phyloP scores from a whole-genome alignment of 2,329 filamentous ascomycete species.

The Trichoderma sp. region DNA sequence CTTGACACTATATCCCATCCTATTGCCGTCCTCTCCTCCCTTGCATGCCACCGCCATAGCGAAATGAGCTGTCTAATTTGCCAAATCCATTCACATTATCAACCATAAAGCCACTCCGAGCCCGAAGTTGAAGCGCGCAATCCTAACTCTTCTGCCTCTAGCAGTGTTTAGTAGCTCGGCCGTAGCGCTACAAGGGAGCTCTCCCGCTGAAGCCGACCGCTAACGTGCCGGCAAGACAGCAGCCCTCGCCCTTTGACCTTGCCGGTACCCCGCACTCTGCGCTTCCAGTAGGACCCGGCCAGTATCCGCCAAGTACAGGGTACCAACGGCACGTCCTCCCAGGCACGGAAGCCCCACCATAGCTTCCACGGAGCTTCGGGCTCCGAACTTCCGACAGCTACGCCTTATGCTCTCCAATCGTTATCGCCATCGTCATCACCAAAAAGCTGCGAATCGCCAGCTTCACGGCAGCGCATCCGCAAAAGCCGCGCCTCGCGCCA shows the following conservation, averaged over 20 bases:
- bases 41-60: conserved; percentile 1
- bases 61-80: not conserved
- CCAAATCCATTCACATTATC: not conserved
- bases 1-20: not conserved
- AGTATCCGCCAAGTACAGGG: not conserved
- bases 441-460: not conserved
- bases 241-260: not conserved
- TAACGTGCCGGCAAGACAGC: not conserved
- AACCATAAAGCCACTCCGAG: not conserved
- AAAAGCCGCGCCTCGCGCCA: not conserved
- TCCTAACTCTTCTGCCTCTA: not conserved
- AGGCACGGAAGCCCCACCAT: not conserved
- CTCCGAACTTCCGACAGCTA: conserved; percentile 3
- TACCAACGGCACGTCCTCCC: not conserved
- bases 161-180: not conserved
- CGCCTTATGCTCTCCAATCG: not conserved
- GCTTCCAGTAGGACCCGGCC: not conserved
- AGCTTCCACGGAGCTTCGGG: not conserved
- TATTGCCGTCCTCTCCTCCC: not conserved
- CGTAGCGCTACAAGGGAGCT: not conserved
- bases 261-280: not conserved
- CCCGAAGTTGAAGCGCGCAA: not conserved
- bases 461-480: not conserved
- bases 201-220: not conserved
- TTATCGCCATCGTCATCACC: not conserved